These are phyloP conservation scores for Artomyces pyxidatus DNA, from an alignment of 768 basidiomycete species.

Conservation along the genomic window DNA sequence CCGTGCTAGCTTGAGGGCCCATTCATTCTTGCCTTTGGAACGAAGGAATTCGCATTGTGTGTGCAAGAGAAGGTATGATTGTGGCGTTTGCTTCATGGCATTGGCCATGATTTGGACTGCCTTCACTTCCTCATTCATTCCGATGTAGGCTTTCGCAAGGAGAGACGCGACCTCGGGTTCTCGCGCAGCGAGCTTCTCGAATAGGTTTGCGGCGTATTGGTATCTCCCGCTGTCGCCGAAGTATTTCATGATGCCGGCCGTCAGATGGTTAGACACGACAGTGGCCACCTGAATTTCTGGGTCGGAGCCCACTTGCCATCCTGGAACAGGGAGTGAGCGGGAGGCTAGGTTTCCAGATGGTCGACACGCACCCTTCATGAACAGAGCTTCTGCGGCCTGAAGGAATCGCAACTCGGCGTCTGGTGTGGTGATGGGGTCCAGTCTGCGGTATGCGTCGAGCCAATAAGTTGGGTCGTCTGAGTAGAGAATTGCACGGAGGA, in stretches of 20 bases:
- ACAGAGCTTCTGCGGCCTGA: slow-evolving; percentile 82
- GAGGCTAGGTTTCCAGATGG: background rate
- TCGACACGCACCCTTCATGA: slow-evolving; percentile 60
- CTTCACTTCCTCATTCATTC: slow-evolving; percentile 99
- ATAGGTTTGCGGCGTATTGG: slow-evolving; percentile 85
- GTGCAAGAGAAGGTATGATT: slow-evolving; percentile 91
- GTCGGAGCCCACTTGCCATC: slow-evolving; percentile 98
- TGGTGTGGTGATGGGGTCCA: slow-evolving; percentile 86
- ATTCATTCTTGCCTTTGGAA: slow-evolving; percentile 74
- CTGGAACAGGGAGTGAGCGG: slow-evolving; percentile 28
- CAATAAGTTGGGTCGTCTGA: slow-evolving; percentile 91
- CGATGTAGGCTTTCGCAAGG: slow-evolving; percentile 84
- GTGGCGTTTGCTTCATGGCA: slow-evolving; percentile 79
- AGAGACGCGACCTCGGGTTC: slow-evolving; percentile 89
- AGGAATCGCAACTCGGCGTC: slow-evolving; percentile 90
- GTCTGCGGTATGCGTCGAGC: slow-evolving; percentile 88
- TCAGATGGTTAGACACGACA: slow-evolving; percentile 92
- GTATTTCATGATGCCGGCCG: slow-evolving; percentile 92
- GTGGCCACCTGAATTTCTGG: slow-evolving; percentile 99
- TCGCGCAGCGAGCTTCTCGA: slow-evolving; percentile 78
- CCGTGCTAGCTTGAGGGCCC: slow-evolving; percentile 86
- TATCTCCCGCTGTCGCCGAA: slow-evolving; percentile 88
- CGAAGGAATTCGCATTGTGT: slow-evolving; percentile 92
- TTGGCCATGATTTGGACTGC: slow-evolving; percentile 88
- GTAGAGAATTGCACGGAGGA: slow-evolving; percentile 87